phyloP scores from a whole-genome alignment of 257 asterid genomes.

The Henckelia pumila region DNA sequence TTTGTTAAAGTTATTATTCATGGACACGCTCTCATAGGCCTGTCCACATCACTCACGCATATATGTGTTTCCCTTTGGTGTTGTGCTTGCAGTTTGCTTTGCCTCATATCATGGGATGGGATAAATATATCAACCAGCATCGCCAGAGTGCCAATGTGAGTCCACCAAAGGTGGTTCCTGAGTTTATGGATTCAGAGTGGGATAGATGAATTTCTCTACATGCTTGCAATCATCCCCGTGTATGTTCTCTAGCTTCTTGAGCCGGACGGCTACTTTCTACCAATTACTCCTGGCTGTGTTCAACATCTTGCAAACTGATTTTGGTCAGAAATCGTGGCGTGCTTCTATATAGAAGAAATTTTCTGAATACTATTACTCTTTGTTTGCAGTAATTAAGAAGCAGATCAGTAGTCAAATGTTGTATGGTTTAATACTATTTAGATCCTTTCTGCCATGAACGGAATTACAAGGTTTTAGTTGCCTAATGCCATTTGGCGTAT shows the following conservation, averaged over 20 bases:
- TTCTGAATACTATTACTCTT: conserved; percentile 2
- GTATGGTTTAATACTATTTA: not conserved
- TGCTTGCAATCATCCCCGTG: conserved; percentile 3
- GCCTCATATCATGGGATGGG: conserved; percentile 98
- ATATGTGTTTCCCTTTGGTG: conserved; percentile 7
- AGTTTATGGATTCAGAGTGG: conserved; percentile 63
- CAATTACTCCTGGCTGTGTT: conserved; percentile 15
- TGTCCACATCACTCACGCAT: not conserved
- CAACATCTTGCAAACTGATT: conserved; percentile 20
- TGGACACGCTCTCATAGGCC: not conserved
- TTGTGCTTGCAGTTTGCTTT: conserved; percentile 71
- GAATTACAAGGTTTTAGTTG: not conserved
- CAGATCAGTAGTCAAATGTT: not conserved
- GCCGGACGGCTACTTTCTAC: not conserved
- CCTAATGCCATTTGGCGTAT: not conserved
- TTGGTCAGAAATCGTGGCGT: conserved; percentile 4
- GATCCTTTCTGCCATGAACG: not conserved
- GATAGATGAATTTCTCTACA: conserved; percentile 43
- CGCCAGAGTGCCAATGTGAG: conserved; percentile 28
- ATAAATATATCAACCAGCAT: conserved; percentile 40
- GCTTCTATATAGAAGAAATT: not conserved
- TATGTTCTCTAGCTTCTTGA: not conserved
- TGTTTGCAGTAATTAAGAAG: conserved; percentile 21
- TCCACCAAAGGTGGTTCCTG: conserved; percentile 35
- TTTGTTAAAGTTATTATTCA: not conserved